These are phyloP conservation scores for Glycine tomentella DNA, from an alignment of 306 rosid species.

Conservation along the genomic window DNA sequence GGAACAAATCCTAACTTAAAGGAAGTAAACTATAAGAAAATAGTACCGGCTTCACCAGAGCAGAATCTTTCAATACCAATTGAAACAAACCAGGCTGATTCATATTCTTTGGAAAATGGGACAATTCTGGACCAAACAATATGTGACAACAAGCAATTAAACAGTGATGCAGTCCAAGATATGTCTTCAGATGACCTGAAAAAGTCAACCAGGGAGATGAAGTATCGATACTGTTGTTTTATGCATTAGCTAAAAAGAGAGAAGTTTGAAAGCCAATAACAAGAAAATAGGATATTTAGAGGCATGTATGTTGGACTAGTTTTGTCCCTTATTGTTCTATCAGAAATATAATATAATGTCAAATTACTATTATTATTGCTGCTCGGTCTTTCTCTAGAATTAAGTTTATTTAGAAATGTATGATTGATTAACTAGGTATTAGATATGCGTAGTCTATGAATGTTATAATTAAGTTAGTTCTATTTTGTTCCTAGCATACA, in stretches of 20 bases:
- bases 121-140: constrained; percentile 44
- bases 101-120: constrained; percentile 45
- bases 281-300: not conserved
- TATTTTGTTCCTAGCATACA: too few relatives aligned
- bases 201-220: constrained; percentile 45
- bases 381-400: too few relatives aligned
- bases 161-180: constrained; percentile 17
- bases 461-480: too few relatives aligned
- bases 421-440: too few relatives aligned
- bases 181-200: constrained; percentile 39
- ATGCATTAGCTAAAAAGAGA: constrained; percentile 17
- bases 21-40: constrained; percentile 69
- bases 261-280: constrained; percentile 1
- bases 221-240: constrained; percentile 59
- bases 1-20: constrained; percentile 56
- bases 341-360: constrained; percentile 21
- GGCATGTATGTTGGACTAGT: constrained; percentile 15
- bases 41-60: constrained; percentile 71
- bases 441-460: too few relatives aligned
- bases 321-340: constrained; percentile 18
- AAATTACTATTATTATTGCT: constrained; percentile 7
- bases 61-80: constrained; percentile 49
- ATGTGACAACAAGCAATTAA: constrained; percentile 30
- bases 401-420: too few relatives aligned
- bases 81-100: constrained; percentile 45